These are phyloP conservation scores for Akebia trifoliata DNA, from an alignment of 164 flowering plant species.

Conservation along the genomic window DNA sequence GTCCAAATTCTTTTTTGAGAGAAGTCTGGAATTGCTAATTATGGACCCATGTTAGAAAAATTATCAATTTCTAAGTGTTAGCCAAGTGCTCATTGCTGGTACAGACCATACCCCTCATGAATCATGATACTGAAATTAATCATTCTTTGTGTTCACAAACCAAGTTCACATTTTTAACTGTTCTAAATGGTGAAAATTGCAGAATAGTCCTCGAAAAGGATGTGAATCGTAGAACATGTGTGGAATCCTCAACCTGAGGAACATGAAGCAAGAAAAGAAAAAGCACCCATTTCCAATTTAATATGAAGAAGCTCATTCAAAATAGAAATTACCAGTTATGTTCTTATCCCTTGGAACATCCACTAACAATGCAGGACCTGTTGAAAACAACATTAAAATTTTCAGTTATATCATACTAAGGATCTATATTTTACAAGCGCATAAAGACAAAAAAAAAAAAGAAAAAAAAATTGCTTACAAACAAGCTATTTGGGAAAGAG, in stretches of 20 bases:
- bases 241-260: background rate
- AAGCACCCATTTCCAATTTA: background rate
- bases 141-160: background rate
- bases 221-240: background rate
- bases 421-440: too few species aligned
- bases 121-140: background rate
- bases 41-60: too few species aligned
- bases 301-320: background rate
- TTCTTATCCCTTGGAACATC: conserved; percentile 93
- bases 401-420: background rate
- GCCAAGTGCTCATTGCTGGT: background rate
- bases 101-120: too few species aligned
- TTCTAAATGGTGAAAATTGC: background rate
- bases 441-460: too few species aligned
- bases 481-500: background rate
- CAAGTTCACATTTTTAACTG: background rate
- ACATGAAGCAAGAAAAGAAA: background rate
- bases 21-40: too few species aligned
- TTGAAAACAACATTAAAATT: conserved; percentile 12
- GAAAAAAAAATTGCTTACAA: background rate
- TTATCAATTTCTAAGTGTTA: background rate
- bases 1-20: too few species aligned
- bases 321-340: conserved; percentile 57
- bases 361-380: conserved; percentile 82
- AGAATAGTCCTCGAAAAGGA: background rate